Evolutionary conservation across 2,329 filamentous ascomycete species (phyloP).

Genomic region (Hypoxylon sp.): DNA sequence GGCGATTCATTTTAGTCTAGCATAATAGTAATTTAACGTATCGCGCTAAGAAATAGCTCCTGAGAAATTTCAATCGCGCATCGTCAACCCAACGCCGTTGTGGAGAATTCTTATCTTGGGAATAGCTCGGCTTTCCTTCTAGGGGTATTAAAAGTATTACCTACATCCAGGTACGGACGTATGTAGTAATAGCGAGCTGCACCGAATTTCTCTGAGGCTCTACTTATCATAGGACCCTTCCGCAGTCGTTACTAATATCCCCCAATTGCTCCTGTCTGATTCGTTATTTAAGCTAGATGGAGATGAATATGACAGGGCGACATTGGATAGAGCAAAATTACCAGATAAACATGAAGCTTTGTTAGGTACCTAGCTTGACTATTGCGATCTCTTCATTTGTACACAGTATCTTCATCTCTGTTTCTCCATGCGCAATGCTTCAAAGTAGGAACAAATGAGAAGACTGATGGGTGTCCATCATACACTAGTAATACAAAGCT

Average conservation of each 20-base stretch:
- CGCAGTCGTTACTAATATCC: slow-evolving; percentile 1
- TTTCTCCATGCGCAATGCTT: background rate
- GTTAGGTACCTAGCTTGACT: background rate
- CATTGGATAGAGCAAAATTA: background rate
- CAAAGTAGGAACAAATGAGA: too few relatives aligned
- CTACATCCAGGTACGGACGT: slow-evolving; percentile 11
- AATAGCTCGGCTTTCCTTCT: slow-evolving; percentile 21
- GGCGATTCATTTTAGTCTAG: slow-evolving; percentile 2
- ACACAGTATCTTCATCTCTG: background rate
- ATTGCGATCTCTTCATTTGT: background rate
- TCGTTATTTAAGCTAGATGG: background rate
- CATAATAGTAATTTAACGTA: slow-evolving; percentile 12
- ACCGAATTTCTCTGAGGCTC: background rate
- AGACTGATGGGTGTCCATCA: too few relatives aligned
- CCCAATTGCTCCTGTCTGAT: slow-evolving; percentile 1
- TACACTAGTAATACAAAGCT: too few relatives aligned
- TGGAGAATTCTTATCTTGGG: slow-evolving; percentile 19
- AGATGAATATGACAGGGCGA: background rate
- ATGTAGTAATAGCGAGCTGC: slow-evolving; percentile 7
- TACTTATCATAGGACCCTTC: background rate
- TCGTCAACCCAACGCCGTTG: slow-evolving; percentile 20
- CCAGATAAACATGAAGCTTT: background rate
- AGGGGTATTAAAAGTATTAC: slow-evolving; percentile 13
- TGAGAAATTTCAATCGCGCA: slow-evolving; percentile 17
- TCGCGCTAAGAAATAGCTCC: slow-evolving; percentile 4